Evolutionary conservation across 2,329 filamentous ascomycete genomes (phyloP), one percentile per base, ranked within the genome.

Genomic region (Nemania bipapillata): DNA sequence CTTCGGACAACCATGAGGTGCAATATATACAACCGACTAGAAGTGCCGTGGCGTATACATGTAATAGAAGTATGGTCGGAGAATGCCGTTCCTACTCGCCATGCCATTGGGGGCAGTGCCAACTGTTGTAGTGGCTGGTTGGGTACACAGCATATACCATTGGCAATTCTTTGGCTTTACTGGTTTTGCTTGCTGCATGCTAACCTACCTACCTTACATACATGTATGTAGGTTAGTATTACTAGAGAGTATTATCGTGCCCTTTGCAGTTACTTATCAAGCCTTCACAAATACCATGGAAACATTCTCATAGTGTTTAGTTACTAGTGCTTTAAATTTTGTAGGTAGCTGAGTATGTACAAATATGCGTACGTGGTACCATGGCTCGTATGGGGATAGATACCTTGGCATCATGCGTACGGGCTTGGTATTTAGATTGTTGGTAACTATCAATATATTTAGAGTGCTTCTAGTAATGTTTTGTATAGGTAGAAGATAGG

Each of bases 21-120:
- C 58, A 30, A 65, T 64, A 24, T 30, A 58, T 50, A 65, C 60
- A 37, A 50, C 60, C 56, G 52, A 45, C 40, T 45, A 45, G 15
- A 28, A 9, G 30, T 52, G 53, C 17, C 47, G 42, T 30, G 62
- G 56, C 47, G 58, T 53, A 24, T 17, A 52, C 47, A 52, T 53
- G n/a, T 17, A 37, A 42, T 26, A n/a, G 9, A 55, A 26, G 66
- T 52, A 32, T 22, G 47, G 37, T 49, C 68, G 64, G 68, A 58
- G 55, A 30, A 62, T 63, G 65, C 62, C 68, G 57, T 45, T 32
- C n/a, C 63, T 56, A 58, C 54, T 67, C 64, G 50, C 63, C 37
- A 52, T 57, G n/a, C n/a, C n/a, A n/a, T n/a, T n/a, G n/a, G 37
- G 49, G 40, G 52, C 52, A 40, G 42, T 26, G 26, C 35, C 49